Conservation (phyloP, 129 eudicot species). For the Flaveria brownii region DNA sequence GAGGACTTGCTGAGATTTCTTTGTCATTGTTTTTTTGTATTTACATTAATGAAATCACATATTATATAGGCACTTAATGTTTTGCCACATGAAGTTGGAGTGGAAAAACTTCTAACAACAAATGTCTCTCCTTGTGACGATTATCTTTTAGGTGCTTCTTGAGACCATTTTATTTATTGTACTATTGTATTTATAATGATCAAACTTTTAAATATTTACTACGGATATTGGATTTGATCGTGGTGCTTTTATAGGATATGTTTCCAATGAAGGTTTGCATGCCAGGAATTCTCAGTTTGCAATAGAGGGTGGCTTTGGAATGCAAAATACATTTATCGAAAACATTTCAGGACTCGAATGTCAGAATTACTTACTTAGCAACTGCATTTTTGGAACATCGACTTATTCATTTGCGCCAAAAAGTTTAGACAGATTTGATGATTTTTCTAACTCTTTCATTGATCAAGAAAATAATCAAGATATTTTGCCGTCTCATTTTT, state of each 20-base stretch:
- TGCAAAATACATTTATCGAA: constrained; percentile 36
- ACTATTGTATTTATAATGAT: not conserved
- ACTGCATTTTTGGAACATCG: constrained; percentile 30
- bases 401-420: constrained; percentile 30
- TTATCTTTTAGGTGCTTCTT: constrained; percentile 53
- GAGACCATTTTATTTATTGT: not conserved
- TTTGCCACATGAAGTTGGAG: constrained; percentile 50
- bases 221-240: constrained; percentile 66
- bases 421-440: constrained; percentile 42
- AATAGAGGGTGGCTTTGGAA: constrained; percentile 32
- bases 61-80: constrained; percentile 55
- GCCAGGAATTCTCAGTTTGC: constrained; percentile 39
- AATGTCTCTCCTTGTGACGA: constrained; percentile 58
- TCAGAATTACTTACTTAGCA: constrained; percentile 37
- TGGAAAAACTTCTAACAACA: constrained; percentile 36
- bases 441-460: constrained; percentile 42
- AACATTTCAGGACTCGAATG: constrained; percentile 35
- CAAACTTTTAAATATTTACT: not conserved
- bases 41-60: constrained; percentile 28
- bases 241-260: constrained; percentile 46
- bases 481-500: constrained; percentile 14
- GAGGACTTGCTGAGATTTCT: not conserved
- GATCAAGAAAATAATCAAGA: constrained; percentile 35
- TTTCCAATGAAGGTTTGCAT: constrained; percentile 48
- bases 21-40: not conserved